phyloP scores from a whole-genome alignment of 108 stramenopile genomes.

The Nitzschia putrida region DNA sequence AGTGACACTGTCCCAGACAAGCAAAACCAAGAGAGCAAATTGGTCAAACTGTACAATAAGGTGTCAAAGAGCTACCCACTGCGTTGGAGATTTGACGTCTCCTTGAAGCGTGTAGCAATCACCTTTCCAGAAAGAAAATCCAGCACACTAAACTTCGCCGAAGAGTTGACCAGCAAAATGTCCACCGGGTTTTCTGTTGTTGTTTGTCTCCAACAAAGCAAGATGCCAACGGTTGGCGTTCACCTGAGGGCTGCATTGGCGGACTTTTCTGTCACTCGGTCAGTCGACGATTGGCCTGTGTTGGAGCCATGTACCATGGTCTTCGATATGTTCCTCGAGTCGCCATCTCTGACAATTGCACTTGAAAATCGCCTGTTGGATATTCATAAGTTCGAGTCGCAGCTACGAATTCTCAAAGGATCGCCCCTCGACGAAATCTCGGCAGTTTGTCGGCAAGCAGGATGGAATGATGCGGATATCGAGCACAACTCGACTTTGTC shows the following conservation, averaged over 20 bases:
- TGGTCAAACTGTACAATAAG: not conserved
- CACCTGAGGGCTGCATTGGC: conserved; percentile 18
- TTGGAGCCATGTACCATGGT: conserved; percentile 35
- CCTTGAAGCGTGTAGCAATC: conserved; percentile 30
- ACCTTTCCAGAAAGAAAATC: conserved; percentile 39
- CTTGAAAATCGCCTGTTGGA: no score
- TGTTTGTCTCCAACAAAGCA: conserved; percentile 22
- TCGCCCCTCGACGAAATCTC: conserved; percentile 41
- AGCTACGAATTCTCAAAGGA: conserved; percentile 31
- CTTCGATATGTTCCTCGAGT: conserved; percentile 13
- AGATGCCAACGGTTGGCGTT: not conserved
- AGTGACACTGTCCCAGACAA: not conserved
- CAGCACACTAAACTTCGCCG: conserved; percentile 21
- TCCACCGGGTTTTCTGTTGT: conserved; percentile 27
- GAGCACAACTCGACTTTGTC: conserved; percentile 12
- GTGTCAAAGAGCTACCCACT: conserved; percentile 13
- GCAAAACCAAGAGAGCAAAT: not conserved
- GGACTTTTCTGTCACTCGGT: conserved; percentile 34
- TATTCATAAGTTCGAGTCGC: no score
- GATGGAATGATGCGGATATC: conserved; percentile 23
- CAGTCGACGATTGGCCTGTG: conserved; percentile 45
- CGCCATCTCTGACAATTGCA: not conserved
- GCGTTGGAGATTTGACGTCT: conserved; percentile 51
- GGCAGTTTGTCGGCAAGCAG: conserved; percentile 15
- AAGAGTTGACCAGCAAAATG: conserved; percentile 35